Conservation (phyloP, 176 grass and related monocot genomes). For the Carex kokanica region DNA sequence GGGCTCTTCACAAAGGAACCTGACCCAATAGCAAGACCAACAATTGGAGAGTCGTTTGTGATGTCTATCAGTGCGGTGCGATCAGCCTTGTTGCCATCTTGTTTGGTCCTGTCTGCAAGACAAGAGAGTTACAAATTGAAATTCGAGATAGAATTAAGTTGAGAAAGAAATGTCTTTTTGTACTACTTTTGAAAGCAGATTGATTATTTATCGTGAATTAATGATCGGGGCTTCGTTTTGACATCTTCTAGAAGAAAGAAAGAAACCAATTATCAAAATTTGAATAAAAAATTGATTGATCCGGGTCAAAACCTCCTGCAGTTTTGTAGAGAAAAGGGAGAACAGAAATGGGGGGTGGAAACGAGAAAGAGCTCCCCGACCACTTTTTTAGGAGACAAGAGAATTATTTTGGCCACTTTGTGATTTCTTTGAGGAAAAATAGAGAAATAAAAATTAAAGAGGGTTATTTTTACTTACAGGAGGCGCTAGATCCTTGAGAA, state of each 20-base stretch:
- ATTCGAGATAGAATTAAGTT: not conserved
- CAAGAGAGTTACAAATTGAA: not conserved
- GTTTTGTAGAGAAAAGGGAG: not conserved
- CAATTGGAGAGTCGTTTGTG: constrained; percentile 90
- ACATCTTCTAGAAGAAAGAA: not conserved
- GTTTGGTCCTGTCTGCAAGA: constrained; percentile 27
- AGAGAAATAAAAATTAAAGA: constrained; percentile 8
- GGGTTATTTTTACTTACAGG: constrained; percentile 11
- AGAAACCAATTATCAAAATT: not conserved
- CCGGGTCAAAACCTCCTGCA: not conserved
- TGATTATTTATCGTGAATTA: not conserved
- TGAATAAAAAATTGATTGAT: not conserved
- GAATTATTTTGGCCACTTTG: not conserved
- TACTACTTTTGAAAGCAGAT: not conserved
- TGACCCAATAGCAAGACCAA: constrained; percentile 52
- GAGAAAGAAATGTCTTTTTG: not conserved
- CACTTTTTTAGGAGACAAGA: not conserved
- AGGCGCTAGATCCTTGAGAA: not conserved
- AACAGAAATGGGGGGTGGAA: not conserved
- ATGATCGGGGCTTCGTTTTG: not conserved
- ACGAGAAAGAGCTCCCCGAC: no score
- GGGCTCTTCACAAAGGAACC: constrained; percentile 35
- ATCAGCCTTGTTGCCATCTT: constrained; percentile 16
- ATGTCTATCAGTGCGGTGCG: constrained; percentile 73
- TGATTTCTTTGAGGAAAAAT: not conserved